Conservation (phyloP, 306 rosid genomes). For the Cajanus cajan region DNA sequence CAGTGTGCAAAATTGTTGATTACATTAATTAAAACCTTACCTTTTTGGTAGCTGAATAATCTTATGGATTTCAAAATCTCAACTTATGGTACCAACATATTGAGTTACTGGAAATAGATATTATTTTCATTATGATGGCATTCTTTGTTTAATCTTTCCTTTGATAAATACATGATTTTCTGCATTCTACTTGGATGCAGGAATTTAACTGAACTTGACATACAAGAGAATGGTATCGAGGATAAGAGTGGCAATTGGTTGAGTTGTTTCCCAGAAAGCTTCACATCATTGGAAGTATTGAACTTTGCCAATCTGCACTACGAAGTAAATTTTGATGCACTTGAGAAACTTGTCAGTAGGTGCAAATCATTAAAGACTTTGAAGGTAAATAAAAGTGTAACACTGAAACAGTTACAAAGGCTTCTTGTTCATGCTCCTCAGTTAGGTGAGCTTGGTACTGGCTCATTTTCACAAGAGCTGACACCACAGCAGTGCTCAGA, state of each 20-base stretch:
- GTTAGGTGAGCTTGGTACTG: conserved; percentile 68
- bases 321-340: conserved; percentile 60
- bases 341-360: conserved; percentile 75
- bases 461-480: conserved; percentile 66
- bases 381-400: conserved; percentile 65
- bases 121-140: conserved; percentile 21
- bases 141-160: conserved; percentile 14
- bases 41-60: background rate
- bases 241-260: conserved; percentile 76
- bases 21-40: background rate
- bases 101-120: background rate
- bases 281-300: conserved; percentile 71
- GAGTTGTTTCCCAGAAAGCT: conserved; percentile 78
- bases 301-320: conserved; percentile 63
- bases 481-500: conserved; percentile 51
- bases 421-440: conserved; percentile 59
- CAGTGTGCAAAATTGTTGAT: background rate
- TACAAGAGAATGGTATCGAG: conserved; percentile 74
- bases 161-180: conserved; percentile 19
- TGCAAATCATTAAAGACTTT: conserved; percentile 68
- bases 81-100: background rate
- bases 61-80: background rate
- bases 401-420: conserved; percentile 60
- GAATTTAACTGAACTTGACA: conserved; percentile 76
- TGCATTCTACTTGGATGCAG: conserved; percentile 46